Evolutionary conservation across 768 basidiomycete genomes (phyloP).

Genomic region (Pleurotus citrinopileatus): DNA sequence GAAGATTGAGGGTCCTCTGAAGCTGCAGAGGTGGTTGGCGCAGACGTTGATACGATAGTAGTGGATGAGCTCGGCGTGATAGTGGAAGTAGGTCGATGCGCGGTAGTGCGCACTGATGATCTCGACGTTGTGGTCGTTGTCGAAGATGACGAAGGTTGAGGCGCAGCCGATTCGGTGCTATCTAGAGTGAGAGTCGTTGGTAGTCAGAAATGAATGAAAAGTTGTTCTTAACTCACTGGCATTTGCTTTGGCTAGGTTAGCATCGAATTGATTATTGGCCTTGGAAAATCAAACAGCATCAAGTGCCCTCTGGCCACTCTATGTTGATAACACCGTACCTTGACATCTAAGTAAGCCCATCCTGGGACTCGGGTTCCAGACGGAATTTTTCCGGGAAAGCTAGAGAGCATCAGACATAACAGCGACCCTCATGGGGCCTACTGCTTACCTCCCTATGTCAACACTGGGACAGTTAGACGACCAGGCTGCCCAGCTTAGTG

Average conservation of each 20-base stretch:
- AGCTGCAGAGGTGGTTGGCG: not conserved
- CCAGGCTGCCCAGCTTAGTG: slow-evolving; percentile 18
- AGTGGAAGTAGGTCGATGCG: not conserved
- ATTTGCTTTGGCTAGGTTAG: slow-evolving; percentile 1
- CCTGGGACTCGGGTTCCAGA: slow-evolving; percentile 19
- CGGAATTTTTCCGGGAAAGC: slow-evolving; percentile 22
- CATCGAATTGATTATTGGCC: slow-evolving; percentile 2
- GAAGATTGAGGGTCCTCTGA: not conserved
- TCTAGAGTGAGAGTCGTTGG: not conserved
- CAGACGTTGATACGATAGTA: slow-evolving; percentile 6
- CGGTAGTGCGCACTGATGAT: not conserved
- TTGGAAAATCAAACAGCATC: not conserved
- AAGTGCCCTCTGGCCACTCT: slow-evolving; percentile 1
- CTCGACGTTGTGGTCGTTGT: not conserved
- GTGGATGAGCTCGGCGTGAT: not conserved
- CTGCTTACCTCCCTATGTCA: slow-evolving; percentile 13
- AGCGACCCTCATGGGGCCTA: not conserved
- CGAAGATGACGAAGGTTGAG: not conserved
- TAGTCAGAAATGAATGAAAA: not conserved
- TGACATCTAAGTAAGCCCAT: slow-evolving; percentile 26
- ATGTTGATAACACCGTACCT: not conserved
- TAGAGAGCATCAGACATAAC: not conserved
- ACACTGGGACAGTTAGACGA: slow-evolving; percentile 18
- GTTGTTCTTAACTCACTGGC: not conserved
- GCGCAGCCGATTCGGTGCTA: slow-evolving; percentile 7